Evolutionary conservation across 1,284 basidiomycete species (phyloP).

Genomic region (Lentinus polychrous): DNA sequence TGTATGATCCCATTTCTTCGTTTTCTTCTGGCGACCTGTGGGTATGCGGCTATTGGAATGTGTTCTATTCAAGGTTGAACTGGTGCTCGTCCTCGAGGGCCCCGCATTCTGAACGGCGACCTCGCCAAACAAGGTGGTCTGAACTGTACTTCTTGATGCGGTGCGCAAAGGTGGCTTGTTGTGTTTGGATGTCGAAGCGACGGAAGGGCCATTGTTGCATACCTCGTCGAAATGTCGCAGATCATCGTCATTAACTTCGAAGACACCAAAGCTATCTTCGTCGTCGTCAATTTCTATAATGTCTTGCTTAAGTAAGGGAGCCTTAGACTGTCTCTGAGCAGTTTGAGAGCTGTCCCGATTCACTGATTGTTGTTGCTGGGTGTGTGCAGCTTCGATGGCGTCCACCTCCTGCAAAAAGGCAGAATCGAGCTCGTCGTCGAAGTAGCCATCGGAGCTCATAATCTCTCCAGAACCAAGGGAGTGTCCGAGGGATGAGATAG

Average conservation of each 20-base stretch:
- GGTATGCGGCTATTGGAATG: conserved; percentile 35
- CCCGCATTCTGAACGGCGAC: conserved; percentile 29
- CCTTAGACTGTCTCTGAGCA: background rate
- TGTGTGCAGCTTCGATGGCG: conserved; percentile 56
- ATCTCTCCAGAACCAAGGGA: too few species aligned
- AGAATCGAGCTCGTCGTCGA: conserved; percentile 53
- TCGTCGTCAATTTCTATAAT: conserved; percentile 43
- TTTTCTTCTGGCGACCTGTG: conserved; percentile 50
- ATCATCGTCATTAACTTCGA: conserved; percentile 50
- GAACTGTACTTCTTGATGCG: conserved; percentile 33
- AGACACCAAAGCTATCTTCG: conserved; percentile 31
- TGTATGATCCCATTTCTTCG: conserved; percentile 84
- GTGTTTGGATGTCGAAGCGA: conserved; percentile 33
- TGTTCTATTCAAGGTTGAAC: conserved; percentile 32
- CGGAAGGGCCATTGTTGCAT: conserved; percentile 27
- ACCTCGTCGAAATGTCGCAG: conserved; percentile 21
- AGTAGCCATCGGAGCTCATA: conserved; percentile 68
- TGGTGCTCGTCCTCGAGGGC: conserved; percentile 9
- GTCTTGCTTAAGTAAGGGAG: conserved; percentile 18
- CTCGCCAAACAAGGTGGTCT: conserved; percentile 63
- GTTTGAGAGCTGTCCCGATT: conserved; percentile 11
- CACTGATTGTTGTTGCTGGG: conserved; percentile 19
- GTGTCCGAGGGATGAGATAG: too few species aligned
- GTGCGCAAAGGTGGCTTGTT: conserved; percentile 10
- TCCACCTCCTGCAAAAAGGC: conserved; percentile 49